These are phyloP conservation scores for Clavariopsis aquatica DNA, from an alignment of 495 filamentous ascomycete genomes.

Conservation along the genomic window DNA sequence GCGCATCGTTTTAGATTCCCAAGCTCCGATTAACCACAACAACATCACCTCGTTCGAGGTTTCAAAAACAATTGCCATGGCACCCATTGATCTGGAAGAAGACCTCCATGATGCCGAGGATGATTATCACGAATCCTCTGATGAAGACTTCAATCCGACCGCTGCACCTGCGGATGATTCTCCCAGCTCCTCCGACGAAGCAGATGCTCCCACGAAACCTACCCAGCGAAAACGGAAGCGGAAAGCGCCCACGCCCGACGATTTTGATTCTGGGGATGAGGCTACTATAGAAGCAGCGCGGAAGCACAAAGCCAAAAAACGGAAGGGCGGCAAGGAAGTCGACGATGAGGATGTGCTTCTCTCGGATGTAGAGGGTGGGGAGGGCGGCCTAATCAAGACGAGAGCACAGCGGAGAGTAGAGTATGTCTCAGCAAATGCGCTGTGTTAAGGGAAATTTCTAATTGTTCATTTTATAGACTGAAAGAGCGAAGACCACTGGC, in stretches of 20 bases:
- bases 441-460: not conserved
- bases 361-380: constrained; percentile 57
- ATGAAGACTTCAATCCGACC: constrained; percentile 41
- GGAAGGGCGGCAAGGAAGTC: constrained; percentile 46
- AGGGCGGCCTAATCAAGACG: constrained; percentile 83
- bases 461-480: constrained; percentile 51
- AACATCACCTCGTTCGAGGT: not conserved
- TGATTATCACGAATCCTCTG: constrained; percentile 35
- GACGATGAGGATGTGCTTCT: constrained; percentile 45
- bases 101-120: constrained; percentile 29
- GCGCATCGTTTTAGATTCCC: not conserved
- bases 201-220: constrained; percentile 43
- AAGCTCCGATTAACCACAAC: not conserved
- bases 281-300: constrained; percentile 64
- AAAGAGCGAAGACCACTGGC: constrained; percentile 65
- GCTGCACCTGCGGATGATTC: constrained; percentile 39
- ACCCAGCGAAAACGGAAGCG: constrained; percentile 37
- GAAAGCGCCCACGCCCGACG: constrained; percentile 8
- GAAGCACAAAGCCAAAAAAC: constrained; percentile 48
- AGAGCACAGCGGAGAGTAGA: constrained; percentile 52
- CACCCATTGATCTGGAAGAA: constrained; percentile 15
- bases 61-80: not conserved
- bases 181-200: constrained; percentile 38
- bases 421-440: constrained; percentile 27
- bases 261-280: constrained; percentile 73